Percentiles rank a stretch among this genome's conserved stretches.
These are phyloP conservation scores for Pterula multifida DNA, from an alignment of 1,284 basidiomycete genomes.

Conservation along the genomic window DNA sequence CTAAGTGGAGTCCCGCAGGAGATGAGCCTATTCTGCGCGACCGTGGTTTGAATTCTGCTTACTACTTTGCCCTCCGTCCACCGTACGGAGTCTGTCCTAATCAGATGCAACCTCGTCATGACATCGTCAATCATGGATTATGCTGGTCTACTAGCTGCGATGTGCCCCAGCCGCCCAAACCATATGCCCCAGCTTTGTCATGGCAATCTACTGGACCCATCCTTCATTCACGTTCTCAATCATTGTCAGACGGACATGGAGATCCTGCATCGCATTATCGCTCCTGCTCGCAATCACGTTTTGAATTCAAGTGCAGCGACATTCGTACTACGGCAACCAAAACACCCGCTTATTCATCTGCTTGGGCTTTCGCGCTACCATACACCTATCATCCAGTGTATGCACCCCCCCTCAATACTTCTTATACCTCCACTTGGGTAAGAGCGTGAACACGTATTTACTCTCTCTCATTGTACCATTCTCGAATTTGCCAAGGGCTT, in stretches of 20 bases:
- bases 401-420: constrained; percentile 24
- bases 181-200: constrained; percentile 24
- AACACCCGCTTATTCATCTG: constrained; percentile 28
- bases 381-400: constrained; percentile 21
- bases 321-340: constrained; percentile 30
- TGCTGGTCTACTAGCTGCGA: not conserved
- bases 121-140: not conserved
- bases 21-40: constrained; percentile 59
- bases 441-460: constrained; percentile 25
- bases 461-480: constrained; percentile 15
- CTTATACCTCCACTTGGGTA: constrained; percentile 39
- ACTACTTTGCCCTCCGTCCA: constrained; percentile 58
- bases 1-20: constrained; percentile 66
- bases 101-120: not conserved
- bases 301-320: constrained; percentile 38
- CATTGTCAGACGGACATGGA: constrained; percentile 40
- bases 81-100: constrained; percentile 19
- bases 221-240: constrained; percentile 43
- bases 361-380: constrained; percentile 28
- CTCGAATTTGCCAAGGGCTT: constrained; percentile 15
- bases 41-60: constrained; percentile 8
- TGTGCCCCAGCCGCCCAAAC: constrained; percentile 17
- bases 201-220: constrained; percentile 30
- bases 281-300: constrained; percentile 47
- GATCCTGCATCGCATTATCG: constrained; percentile 29